Base-by-base conservation (phyloP, 2,329 filamentous ascomycete genomes). In the Pleoardoris graminearum region DNA sequence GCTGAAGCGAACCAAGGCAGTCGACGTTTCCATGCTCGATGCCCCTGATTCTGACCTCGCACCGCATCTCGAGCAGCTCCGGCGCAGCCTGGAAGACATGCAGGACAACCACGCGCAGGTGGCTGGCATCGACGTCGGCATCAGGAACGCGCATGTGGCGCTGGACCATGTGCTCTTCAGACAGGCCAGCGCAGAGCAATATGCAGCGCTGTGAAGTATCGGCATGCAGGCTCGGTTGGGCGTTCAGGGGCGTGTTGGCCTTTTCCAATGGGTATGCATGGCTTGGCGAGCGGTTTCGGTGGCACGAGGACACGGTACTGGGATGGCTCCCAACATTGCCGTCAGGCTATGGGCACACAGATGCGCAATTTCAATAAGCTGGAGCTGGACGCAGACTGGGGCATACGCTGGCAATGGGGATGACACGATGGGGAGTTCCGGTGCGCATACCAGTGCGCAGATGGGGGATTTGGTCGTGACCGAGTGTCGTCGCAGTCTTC, bases 11-110 rank as follows among this genome's bases (percentile, higher is more conserved):
- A 57, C 51, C 55, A 46, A 47, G 32, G 53, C 55, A 51, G 49
- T 49, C 19, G 56, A 65, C 25, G 48, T 52, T 14, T 56, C 60
- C 6, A 42, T 62, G 36, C 52, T 73, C 39, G 70, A 72, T 48
- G 47, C 57, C 36, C 56, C 66, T 37, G 68, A 73, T 57, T 48
- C 58, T 36, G 63, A 73, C 37, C 57, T 76, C 10, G 65, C 54
- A 16, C 64, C 69, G 22, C 55, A 75, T 32, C 63, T 75, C 37
- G 66, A 66, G 50, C 72, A 73, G 57, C 65, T 76, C 42, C 64
- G 63, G 29, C 70, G 66, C 36, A 74, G 73, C 57, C 55, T 76
- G 4, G 68, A 73, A 46, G 70, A 62, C 29, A 71, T 76, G 67
- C 69, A 72, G 55, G 64, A 62, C 17, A 76, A 75, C 53, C 63